phyloP scores from a whole-genome alignment of 768 basidiomycete species.

The Russula abietina region DNA sequence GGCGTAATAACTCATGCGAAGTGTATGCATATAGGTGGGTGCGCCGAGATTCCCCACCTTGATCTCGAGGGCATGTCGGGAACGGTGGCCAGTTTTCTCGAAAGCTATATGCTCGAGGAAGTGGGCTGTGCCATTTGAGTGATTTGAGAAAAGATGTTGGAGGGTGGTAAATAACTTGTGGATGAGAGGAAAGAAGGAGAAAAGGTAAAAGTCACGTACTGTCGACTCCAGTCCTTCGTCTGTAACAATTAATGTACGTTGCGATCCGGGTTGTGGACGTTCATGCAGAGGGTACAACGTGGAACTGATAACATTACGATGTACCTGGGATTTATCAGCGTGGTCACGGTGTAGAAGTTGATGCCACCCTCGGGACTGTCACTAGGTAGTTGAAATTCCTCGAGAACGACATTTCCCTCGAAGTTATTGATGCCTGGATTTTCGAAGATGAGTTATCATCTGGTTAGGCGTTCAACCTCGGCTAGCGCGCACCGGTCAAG shows the following conservation, averaged over 20 bases:
- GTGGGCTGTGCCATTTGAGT: conserved; percentile 95
- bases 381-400: conserved; percentile 58
- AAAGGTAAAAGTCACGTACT: too few relatives aligned
- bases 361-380: conserved; percentile 65
- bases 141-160: too few relatives aligned
- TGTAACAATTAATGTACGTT: too few relatives aligned
- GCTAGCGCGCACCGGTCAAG: conserved; percentile 45
- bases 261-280: too few relatives aligned
- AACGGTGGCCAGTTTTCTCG: conserved; percentile 86
- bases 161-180: too few relatives aligned
- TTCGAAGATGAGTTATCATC: neutral
- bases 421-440: conserved; percentile 55
- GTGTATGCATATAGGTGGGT: conserved; percentile 98
- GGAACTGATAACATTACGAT: neutral
- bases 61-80: conserved; percentile 86
- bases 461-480: neutral
- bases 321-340: conserved; percentile 54
- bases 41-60: conserved; percentile 97
- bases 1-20: conserved; percentile 94
- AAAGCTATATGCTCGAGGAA: conserved; percentile 99
- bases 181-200: too few relatives aligned
- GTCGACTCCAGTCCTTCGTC: too few relatives aligned
- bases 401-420: conserved; percentile 45
- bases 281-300: too few relatives aligned
- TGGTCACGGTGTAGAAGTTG: conserved; percentile 52